Evolutionary conservation across 139 green algal genomes (phyloP).

Genomic region (Mesotaenium endlicherianum): DNA sequence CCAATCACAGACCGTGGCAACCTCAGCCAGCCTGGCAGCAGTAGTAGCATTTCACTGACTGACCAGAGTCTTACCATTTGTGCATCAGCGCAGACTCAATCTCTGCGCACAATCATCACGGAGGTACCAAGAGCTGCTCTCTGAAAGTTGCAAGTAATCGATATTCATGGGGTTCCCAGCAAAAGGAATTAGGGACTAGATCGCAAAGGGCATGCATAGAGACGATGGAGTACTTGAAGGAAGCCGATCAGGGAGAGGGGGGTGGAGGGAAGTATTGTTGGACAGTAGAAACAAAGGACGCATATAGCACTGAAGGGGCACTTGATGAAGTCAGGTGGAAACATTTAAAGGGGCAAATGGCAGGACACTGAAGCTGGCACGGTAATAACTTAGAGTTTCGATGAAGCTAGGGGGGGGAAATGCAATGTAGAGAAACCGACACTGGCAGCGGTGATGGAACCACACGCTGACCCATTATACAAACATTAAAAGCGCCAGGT

Average conservation of each 20-base stretch:
- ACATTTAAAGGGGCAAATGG: not conserved
- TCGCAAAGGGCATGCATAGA: not conserved
- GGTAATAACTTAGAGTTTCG: not conserved
- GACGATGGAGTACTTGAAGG: not conserved
- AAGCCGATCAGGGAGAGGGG: not conserved
- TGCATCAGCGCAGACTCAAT: not conserved
- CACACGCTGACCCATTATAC: too few relatives aligned
- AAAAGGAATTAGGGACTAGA: not conserved
- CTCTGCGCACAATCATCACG: not conserved
- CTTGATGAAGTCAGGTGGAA: not conserved
- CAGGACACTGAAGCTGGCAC: not conserved
- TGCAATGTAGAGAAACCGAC: not conserved
- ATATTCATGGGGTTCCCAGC: too few relatives aligned
- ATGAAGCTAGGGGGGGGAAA: not conserved
- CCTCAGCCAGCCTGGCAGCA: not conserved
- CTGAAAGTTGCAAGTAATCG: not conserved
- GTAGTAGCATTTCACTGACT: not conserved
- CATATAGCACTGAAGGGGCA: not conserved
- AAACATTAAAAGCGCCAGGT: not conserved
- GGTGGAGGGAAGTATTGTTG: not conserved
- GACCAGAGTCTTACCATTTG: not conserved
- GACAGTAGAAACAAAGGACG: not conserved
- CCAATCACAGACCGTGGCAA: not conserved
- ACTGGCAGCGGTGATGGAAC: not conserved
- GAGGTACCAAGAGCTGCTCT: not conserved